Base-by-base conservation (phyloP, 2,329 filamentous ascomycete genomes). In the Ophiostoma fasciatum region DNA sequence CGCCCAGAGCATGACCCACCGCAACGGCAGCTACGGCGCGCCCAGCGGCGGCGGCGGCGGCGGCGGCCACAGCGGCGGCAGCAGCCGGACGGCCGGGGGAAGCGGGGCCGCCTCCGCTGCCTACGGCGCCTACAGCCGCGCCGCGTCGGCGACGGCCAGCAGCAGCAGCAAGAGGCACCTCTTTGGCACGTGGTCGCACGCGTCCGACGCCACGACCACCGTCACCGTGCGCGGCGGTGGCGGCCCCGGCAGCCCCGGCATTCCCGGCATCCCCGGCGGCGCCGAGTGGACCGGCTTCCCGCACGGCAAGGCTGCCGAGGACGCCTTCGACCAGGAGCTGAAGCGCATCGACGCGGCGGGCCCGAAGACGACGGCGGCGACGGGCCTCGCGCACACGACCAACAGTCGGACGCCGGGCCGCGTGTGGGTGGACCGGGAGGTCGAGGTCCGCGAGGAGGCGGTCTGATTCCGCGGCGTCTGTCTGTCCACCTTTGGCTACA, bases 1-100 rank as follows among this genome's bases (percentile, higher is more conserved):
- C 12, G 68, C 68, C 7, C 64, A 68, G 45, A 61, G 62, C 26
- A 49, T 66, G 20, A 22, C 39, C 9, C 33, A 29, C 21, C 23
- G 20, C 13, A 25, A 36, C 28, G 26, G 27, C n/a, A 29, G 11
- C 27, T 18, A 4, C 7, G 7, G 11, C 10, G 7, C 13, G 14
- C 31, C 13, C 22, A 29, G 18, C 33, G 22, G 25, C 19, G 19
- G 23, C 33, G 14, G 18, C 28, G 4, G 9, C 31, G 21, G 7
- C n/a, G 34, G 21, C 26, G 28, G 32, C 10, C 34, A 26, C 25
- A 31, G 23, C 21, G 23, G n/a, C 33, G 29, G 25, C 29, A 28
- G 39, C 23, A 15, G 20, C 34, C 28, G 34, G 10, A 28, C 15
- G 11, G 4, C 15, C 31, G 23, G 23, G 3, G 23, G 3, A 13